phyloP scores from a whole-genome alignment of 169 alveolate species.

The Plasmodium cynomolgi region DNA sequence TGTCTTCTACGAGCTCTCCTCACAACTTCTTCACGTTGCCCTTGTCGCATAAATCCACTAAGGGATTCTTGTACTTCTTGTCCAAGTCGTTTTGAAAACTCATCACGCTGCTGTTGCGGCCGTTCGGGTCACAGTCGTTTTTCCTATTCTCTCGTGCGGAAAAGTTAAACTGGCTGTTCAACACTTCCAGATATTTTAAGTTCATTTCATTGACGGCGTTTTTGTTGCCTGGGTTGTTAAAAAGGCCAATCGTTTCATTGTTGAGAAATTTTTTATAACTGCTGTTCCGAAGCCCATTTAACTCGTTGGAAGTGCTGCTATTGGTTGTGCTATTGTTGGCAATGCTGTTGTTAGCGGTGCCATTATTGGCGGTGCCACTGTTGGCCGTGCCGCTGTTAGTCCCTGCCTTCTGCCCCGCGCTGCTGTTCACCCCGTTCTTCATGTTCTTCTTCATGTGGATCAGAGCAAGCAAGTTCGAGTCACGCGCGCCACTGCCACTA shows the following conservation, averaged over 20 bases:
- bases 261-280: slow-evolving; percentile 18
- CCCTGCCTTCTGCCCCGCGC: background rate
- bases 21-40: slow-evolving; percentile 10
- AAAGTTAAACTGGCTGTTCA: slow-evolving; percentile 38
- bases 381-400: background rate
- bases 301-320: background rate
- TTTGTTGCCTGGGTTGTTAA: background rate
- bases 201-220: slow-evolving; percentile 22
- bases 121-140: background rate
- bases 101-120: background rate
- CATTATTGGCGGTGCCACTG: background rate
- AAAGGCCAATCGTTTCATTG: slow-evolving; percentile 9
- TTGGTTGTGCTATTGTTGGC: background rate
- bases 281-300: background rate
- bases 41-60: slow-evolving; percentile 32
- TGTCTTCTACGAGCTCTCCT: background rate
- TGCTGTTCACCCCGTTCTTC: background rate
- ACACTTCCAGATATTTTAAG: slow-evolving; percentile 37
- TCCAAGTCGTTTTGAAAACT: slow-evolving; percentile 42
- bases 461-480: slow-evolving; percentile 12
- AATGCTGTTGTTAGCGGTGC: background rate
- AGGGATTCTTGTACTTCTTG: slow-evolving; percentile 12
- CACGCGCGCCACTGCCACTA: background rate
- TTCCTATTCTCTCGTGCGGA: slow-evolving; percentile 12
- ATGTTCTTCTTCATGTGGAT: slow-evolving; percentile 27